Evolutionary conservation across 164 flowering plant genomes (phyloP).

Genomic region (Chimonanthus salicifolius): DNA sequence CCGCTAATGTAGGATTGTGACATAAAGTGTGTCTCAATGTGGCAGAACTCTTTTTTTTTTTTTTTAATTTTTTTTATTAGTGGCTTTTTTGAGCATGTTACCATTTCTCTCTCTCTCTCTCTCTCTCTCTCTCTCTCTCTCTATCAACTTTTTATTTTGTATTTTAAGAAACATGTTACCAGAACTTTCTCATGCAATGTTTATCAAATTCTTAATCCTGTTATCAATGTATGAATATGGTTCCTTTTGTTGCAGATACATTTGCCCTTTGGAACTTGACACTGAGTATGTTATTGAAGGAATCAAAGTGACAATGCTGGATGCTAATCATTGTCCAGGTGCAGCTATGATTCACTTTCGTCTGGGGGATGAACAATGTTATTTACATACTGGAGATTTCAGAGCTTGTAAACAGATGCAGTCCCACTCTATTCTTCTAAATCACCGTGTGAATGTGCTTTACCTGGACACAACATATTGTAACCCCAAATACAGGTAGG

Average conservation of each 20-base stretch:
- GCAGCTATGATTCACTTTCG: conserved; percentile 60
- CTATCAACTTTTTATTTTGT: not conserved
- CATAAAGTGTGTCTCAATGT: no score
- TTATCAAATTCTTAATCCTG: not conserved
- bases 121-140: not conserved
- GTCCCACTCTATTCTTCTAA: conserved; percentile 41
- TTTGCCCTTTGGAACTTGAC: conserved; percentile 52
- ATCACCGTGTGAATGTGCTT: conserved; percentile 39
- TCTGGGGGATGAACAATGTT: conserved; percentile 46
- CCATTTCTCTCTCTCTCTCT: not conserved
- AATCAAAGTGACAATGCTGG: conserved; percentile 53
- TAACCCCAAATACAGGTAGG: conserved; percentile 60
- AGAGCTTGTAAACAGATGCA: conserved; percentile 68
- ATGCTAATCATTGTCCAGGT: conserved; percentile 88
- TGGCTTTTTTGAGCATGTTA: no score
- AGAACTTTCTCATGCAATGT: not conserved
- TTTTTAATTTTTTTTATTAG: no score
- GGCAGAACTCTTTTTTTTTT: not conserved
- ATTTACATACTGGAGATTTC: conserved; percentile 78
- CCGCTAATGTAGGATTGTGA: no score
- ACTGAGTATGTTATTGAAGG: conserved; percentile 47
- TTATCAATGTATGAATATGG: not conserved
- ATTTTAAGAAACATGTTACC: not conserved
- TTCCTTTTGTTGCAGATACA: conserved; percentile 29
- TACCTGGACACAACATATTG: conserved; percentile 82